Evolutionary conservation across 2,329 filamentous ascomycete genomes (phyloP), one percentile per base, ranked within the genome.

Genomic region (Fusarium sp.): DNA sequence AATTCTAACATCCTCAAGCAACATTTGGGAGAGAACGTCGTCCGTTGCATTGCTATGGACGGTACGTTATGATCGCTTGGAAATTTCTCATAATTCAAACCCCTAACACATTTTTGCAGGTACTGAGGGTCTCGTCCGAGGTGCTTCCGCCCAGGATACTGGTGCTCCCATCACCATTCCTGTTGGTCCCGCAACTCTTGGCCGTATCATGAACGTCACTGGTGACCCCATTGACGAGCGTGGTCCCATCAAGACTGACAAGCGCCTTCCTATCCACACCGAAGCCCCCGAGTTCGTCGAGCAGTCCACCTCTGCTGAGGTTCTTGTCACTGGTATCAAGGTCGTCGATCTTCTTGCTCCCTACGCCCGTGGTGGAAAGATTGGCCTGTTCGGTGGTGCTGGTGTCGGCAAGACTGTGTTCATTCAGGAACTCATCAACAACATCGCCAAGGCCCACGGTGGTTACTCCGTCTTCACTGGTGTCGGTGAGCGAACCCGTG

Each of bases 401-500:
- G 96, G 96, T 97, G 96, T 99, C 90, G 96, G 96, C 87, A 99
- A 99, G 93, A 99, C 96, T 85, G 96, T 99, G 85, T 99, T 98
- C 91, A 99, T 99, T 87, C 96, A 99, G 91, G 96, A 99, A 90
- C 89, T 99, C 85, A 99, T 99, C 90, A 99, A 99, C 95, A 99
- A 99, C 93, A 98, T 99, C 84, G 96, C 96, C 88, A 98, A 98
- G 92, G 96, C 96, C 81, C 96, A 99, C 90, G 96, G 96, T 97
- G 96, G 96, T 97, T 99, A 97, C 94, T 99, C 96, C 79, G 96
- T 99, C 85, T 99, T 99, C 93, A 98, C 95, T 84, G 96, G 96
- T 96, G 96, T 99, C 88, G 96, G 96, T 86, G 96, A 99, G 93
- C 96, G 96, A 90, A 99, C 96, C 85, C 96, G 96, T 94, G 96